Conservation (phyloP, 768 basidiomycete genomes). For the Tubosaeta brunneosetosa region DNA sequence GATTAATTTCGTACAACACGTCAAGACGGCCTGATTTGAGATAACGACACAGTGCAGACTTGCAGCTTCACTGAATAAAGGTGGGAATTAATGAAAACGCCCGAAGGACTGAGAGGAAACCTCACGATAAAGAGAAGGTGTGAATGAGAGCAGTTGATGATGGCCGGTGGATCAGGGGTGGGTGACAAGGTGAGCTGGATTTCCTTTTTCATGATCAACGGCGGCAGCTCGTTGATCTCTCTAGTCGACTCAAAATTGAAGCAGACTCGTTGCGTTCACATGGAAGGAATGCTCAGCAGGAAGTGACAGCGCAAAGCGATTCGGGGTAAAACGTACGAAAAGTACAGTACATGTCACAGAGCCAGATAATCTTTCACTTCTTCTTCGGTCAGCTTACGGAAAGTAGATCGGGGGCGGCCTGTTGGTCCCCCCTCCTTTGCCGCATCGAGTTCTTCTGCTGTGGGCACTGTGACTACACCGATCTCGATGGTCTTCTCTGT, state of each 20-base stretch:
- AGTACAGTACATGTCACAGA: conserved; percentile 46
- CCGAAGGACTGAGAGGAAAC: conserved; percentile 22
- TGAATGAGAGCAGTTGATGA: conserved; percentile 23
- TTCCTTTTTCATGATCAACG: conserved; percentile 30
- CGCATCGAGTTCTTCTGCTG: conserved; percentile 49
- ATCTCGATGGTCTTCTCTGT: conserved; percentile 99
- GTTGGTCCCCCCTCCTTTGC: conserved; percentile 66
- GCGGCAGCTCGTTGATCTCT: conserved; percentile 6
- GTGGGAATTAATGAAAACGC: conserved; percentile 26
- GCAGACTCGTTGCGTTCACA: conserved; percentile 1
- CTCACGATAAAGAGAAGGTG: conserved; percentile 29
- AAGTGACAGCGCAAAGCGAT: conserved; percentile 5
- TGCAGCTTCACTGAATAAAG: conserved; percentile 12
- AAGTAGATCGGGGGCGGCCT: conserved; percentile 76
- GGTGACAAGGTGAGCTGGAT: conserved; percentile 17
- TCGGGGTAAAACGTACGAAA: conserved; percentile 29
- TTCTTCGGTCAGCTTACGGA: conserved; percentile 93
- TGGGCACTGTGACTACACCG: conserved; percentile 90
- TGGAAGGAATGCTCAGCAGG: conserved; percentile 15
- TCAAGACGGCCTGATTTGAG: conserved; percentile 12
- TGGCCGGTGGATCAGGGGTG: conserved; percentile 27
- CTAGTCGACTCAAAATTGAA: conserved; percentile 5
- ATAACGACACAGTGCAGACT: conserved; percentile 6
- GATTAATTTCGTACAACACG: conserved; percentile 14
- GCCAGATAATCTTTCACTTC: conserved; percentile 96